Base-by-base conservation (phyloP, 148 eudicot species). In the Rhododendron ovatum region DNA sequence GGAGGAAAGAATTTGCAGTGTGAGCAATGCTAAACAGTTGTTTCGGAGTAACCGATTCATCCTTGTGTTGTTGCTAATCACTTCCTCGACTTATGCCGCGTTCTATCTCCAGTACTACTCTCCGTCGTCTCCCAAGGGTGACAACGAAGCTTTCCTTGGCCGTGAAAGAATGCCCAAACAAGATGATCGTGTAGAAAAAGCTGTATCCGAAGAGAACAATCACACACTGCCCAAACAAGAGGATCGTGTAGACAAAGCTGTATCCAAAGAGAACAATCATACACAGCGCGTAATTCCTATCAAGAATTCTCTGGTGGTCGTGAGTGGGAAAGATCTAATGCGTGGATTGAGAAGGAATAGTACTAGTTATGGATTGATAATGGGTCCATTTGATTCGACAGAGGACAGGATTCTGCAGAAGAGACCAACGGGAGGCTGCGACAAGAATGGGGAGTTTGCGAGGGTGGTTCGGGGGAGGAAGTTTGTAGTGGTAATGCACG, bases 401-500 rank as follows among this genome's bases (percentile, higher is more conserved):
- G 98, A 98, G 89, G 98, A 98, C 82, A 86, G 87, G 26, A 87
- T 95, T 85, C 87, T 95, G 81, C 96, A 95, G 86, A 93, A 98
- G 98, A 95, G 95, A 89, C 87, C 98, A 77, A 90, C 93, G 33
- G 98, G 95, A 78, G 93, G 98, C 14, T 97, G 98, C 91, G 98
- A 97, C 82, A 89, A 98, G 88, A 95, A 91, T 84, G 96, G 93
- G 41, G 93, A 93, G 48, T 98, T 98, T 93, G 95, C 98, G 24
- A 92, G 94, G 69, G 93, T 94, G 33, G 98, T 98, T 5, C 94
- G 98, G 98, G 94, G 98, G 2, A 94, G 98, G 85, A 98, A 91
- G 86, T 94, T 98, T 88, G 93, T 98, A 8, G 88, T 98, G 91
- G 90, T 98, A 84, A 91, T 98, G 80, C 98, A 98, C 77, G 99